Percentiles rank a stretch among this genome's conserved stretches.
phyloP scores from a whole-genome alignment of 1,284 basidiomycete genomes.

The Cryptococcus hybrid region DNA sequence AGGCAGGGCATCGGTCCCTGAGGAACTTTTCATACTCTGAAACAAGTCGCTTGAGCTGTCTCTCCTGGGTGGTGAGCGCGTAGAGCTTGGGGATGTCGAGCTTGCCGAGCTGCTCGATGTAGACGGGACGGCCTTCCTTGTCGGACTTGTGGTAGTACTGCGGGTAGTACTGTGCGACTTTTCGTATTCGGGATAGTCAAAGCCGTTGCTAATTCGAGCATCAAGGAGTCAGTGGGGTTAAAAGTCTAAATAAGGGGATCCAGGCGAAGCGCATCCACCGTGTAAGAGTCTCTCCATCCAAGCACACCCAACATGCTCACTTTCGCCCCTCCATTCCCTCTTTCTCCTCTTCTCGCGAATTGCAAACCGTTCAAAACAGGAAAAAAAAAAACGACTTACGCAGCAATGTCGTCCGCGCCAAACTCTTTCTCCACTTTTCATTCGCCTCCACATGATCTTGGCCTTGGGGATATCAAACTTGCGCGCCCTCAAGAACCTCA shows the following conservation, averaged over 20 bases:
- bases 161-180: slow-evolving; percentile 89
- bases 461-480: slow-evolving; percentile 84
- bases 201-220: slow-evolving; percentile 59
- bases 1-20: slow-evolving; percentile 75
- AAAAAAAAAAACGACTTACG: slow-evolving; percentile 55
- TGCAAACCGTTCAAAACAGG: neutral
- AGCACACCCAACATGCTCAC: too few relatives aligned
- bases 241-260: neutral
- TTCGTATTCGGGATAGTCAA: slow-evolving; percentile 83
- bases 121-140: slow-evolving; percentile 92
- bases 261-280: too few relatives aligned
- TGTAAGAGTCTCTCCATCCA: too few relatives aligned
- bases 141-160: slow-evolving; percentile 97
- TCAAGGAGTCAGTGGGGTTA: neutral
- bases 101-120: slow-evolving; percentile 89
- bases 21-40: slow-evolving; percentile 93
- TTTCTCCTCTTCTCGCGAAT: neutral
- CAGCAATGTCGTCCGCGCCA: slow-evolving; percentile 79
- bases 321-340: too few relatives aligned
- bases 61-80: slow-evolving; percentile 76
- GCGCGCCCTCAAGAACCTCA: slow-evolving; percentile 88
- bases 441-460: slow-evolving; percentile 80
- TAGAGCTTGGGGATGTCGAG: slow-evolving; percentile 85
- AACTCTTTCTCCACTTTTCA: slow-evolving; percentile 90
- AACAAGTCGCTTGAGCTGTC: slow-evolving; percentile 85